phyloP scores from a whole-genome alignment of 352 stramenopile species.

The Globisporangium apiculatum region DNA sequence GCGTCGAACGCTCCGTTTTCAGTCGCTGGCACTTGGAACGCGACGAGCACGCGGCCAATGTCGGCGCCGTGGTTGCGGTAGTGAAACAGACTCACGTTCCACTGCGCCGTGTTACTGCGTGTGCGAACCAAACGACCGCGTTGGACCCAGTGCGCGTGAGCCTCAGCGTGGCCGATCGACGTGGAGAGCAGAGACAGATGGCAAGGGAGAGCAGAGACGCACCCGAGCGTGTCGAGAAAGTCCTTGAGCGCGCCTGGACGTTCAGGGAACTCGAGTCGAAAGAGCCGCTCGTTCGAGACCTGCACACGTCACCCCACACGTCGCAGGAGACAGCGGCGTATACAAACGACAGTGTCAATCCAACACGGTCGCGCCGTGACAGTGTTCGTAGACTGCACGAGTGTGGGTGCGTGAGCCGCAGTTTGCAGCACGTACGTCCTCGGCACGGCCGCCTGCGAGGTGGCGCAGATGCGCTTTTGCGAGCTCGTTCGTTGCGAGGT shows the following conservation, averaged over 20 bases:
- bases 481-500: conserved; percentile 95
- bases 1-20: conserved; percentile 49
- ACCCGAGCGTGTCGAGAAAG: conserved; percentile 89
- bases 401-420: too few species aligned
- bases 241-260: conserved; percentile 86
- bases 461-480: conserved; percentile 95
- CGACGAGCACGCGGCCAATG: conserved; percentile 95
- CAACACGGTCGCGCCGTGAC: background rate
- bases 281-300: conserved; percentile 91
- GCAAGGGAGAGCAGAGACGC: conserved; percentile 5
- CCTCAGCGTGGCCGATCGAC: too few species aligned
- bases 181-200: background rate
- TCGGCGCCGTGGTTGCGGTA: conserved; percentile 98
- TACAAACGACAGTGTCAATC: background rate
- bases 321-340: too few species aligned
- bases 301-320: conserved; percentile 6
- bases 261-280: conserved; percentile 96
- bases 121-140: background rate
- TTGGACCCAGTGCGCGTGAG: too few species aligned
- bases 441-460: conserved; percentile 88
- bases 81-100: conserved; percentile 98
- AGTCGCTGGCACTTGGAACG: conserved; percentile 86
- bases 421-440: conserved; percentile 30
- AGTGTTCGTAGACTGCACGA: too few species aligned
- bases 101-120: conserved; percentile 36